These are phyloP conservation scores for Zoysia matrella DNA, from an alignment of 202 grass and related monocot species.

Conservation along the genomic window DNA sequence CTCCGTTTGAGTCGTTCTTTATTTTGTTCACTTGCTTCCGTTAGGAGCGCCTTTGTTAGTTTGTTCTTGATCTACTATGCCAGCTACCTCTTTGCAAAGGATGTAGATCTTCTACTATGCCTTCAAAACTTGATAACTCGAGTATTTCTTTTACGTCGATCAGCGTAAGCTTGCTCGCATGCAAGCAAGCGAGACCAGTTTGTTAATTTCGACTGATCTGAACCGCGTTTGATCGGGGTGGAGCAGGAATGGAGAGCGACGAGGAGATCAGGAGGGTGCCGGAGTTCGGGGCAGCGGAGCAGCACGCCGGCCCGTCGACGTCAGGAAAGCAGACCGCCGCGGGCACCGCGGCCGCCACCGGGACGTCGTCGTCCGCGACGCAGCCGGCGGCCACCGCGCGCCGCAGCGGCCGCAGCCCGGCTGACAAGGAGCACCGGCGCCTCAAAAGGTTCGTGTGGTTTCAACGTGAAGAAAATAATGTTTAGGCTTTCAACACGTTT, in stretches of 20 bases:
- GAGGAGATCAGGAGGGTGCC: constrained; percentile 71
- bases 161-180: neutral
- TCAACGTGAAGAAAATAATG: too few relatives aligned
- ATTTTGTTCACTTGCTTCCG: neutral
- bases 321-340: constrained; percentile 40
- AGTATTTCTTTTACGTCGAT: neutral
- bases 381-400: constrained; percentile 33
- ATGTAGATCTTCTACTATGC: neutral
- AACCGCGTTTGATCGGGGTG: neutral
- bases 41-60: neutral
- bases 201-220: neutral
- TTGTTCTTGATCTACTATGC: neutral
- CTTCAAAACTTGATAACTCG: neutral
- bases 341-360: neutral
- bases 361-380: constrained; percentile 30
- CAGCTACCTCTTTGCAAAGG: neutral
- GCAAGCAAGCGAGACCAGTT: neutral
- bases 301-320: constrained; percentile 38
- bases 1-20: neutral
- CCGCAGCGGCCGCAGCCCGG: constrained; percentile 55
- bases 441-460: constrained; percentile 58
- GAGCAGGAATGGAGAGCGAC: constrained; percentile 69
- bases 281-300: constrained; percentile 55
- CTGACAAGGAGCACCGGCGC: constrained; percentile 65
- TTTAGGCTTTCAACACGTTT: too few relatives aligned